A percentile compares a stretch with the other conserved stretches of the same genome.
Evolutionary conservation across 352 stramenopile genomes (phyloP).

Genomic region (Globisporangium nagaii): DNA sequence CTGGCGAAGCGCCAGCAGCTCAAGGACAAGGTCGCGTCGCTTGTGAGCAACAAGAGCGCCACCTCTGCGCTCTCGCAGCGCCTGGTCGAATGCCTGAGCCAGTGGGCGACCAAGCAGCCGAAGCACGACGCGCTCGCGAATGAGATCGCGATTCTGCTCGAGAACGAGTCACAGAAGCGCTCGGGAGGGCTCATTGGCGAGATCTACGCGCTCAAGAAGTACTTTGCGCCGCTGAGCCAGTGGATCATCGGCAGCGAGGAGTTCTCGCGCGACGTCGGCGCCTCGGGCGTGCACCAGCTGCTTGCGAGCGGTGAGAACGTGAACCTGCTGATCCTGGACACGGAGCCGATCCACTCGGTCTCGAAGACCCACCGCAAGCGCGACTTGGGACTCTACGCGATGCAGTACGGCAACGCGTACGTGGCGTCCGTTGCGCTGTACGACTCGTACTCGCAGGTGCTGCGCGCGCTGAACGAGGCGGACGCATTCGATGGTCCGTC

Average conservation of each 20-base stretch:
- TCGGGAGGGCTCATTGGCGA: slow-evolving; percentile 33
- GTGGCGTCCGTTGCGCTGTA: slow-evolving; percentile 89
- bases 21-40: slow-evolving; percentile 47
- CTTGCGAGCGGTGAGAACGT: slow-evolving; percentile 71
- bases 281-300: slow-evolving; percentile 68
- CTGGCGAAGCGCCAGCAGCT: slow-evolving; percentile 65
- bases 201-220: slow-evolving; percentile 48
- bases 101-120: slow-evolving; percentile 45
- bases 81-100: slow-evolving; percentile 36
- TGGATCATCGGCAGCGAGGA: slow-evolving; percentile 79
- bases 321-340: slow-evolving; percentile 75
- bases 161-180: slow-evolving; percentile 48
- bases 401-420: slow-evolving; percentile 93
- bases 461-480: slow-evolving; percentile 88
- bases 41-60: slow-evolving; percentile 25
- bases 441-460: slow-evolving; percentile 82
- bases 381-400: slow-evolving; percentile 88
- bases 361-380: slow-evolving; percentile 84
- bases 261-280: slow-evolving; percentile 64
- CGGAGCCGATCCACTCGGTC: slow-evolving; percentile 58
- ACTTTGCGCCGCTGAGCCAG: slow-evolving; percentile 67
- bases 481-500: slow-evolving; percentile 87
- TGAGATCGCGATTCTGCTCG: slow-evolving; percentile 60
- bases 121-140: slow-evolving; percentile 56
- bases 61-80: slow-evolving; percentile 32